phyloP scores from a whole-genome alignment of 371 early-diverging fungal genomes.

The Parasitella parasitica region DNA sequence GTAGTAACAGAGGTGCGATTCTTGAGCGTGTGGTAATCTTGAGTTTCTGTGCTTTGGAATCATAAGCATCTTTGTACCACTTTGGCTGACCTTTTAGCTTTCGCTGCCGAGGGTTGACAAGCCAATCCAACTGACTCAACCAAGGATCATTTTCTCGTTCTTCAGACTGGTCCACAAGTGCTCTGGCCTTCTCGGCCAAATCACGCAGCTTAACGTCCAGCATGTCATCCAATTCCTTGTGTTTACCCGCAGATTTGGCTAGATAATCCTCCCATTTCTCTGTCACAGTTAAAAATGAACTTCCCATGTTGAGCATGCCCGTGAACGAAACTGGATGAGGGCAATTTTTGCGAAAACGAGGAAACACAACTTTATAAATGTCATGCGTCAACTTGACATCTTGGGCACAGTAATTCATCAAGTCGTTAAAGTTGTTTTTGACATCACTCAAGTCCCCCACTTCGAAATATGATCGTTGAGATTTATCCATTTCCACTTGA shows the following conservation, averaged over 20 bases:
- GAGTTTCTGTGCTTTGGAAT: constrained; percentile 50
- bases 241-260: constrained; percentile 55
- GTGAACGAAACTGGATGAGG: constrained; percentile 94
- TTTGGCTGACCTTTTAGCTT: constrained; percentile 74
- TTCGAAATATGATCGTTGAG: constrained; percentile 68
- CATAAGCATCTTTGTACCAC: constrained; percentile 88
- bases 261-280: constrained; percentile 77
- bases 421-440: constrained; percentile 53
- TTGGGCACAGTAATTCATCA: constrained; percentile 86
- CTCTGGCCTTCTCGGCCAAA: constrained; percentile 71
- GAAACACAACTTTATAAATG: constrained; percentile 71
- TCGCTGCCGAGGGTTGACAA: constrained; percentile 44
- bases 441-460: constrained; percentile 59
- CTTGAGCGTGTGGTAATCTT: constrained; percentile 73
- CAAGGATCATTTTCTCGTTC: constrained; percentile 70
- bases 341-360: constrained; percentile 75
- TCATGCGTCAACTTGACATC: constrained; percentile 84
- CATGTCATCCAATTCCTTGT: constrained; percentile 50
- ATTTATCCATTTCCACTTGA: constrained; percentile 72
- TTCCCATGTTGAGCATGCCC: constrained; percentile 90
- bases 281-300: constrained; percentile 79
- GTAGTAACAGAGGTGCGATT: constrained; percentile 79
- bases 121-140: constrained; percentile 90
- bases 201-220: constrained; percentile 62
- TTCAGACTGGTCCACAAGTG: constrained; percentile 25